Percentiles rank a stretch among this genome's conserved stretches.
These are phyloP conservation scores for Rhynchospora tenuis DNA, from an alignment of 176 grass and related monocot genomes.

Conservation along the genomic window DNA sequence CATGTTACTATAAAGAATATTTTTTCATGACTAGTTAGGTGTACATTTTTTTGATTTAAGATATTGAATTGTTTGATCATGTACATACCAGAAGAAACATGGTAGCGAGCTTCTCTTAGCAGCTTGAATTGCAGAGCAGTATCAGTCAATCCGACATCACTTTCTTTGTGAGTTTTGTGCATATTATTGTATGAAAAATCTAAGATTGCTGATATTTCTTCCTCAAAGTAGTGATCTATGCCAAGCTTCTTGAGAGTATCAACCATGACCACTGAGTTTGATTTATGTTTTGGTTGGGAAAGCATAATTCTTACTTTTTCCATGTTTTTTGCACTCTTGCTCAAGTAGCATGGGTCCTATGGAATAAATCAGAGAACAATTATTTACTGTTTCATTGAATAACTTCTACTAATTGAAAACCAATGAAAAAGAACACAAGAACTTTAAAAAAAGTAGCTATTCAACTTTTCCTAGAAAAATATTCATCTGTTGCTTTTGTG, in stretches of 20 bases:
- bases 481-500: not conserved
- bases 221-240: slow-evolving; percentile 4
- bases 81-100: slow-evolving; percentile 4
- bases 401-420: no score
- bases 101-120: not conserved
- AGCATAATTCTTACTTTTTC: slow-evolving; percentile 8
- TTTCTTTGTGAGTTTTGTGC: not conserved
- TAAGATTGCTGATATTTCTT: slow-evolving; percentile 7
- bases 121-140: not conserved
- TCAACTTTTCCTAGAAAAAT: no score
- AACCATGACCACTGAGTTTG: not conserved
- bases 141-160: not conserved
- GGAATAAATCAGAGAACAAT: not conserved
- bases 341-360: not conserved
- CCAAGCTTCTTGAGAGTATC: not conserved
- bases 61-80: not conserved
- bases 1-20: not conserved
- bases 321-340: not conserved
- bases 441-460: no score
- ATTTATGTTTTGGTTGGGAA: not conserved
- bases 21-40: no score
- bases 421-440: no score
- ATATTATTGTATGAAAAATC: not conserved
- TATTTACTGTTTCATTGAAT: not conserved
- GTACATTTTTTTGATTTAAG: not conserved